Percentiles rank a stretch among this genome's conserved stretches.
Conservation (phyloP, 306 rosid genomes). For the Inga laurina region DNA sequence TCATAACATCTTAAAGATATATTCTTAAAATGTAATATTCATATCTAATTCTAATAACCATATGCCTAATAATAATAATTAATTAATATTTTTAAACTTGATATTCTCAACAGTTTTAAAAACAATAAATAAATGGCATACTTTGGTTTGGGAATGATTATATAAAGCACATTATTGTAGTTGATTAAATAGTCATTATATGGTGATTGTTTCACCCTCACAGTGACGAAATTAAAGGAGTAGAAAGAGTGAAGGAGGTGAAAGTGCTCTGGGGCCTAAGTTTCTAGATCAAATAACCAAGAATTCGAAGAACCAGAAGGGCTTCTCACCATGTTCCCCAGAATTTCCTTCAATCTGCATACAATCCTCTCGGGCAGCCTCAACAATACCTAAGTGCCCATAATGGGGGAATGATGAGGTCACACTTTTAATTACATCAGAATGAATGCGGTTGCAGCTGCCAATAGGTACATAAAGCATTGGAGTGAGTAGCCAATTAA, state of each 20-base stretch:
- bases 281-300: conserved; percentile 21
- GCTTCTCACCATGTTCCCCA: conserved; percentile 51
- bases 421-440: conserved; percentile 47
- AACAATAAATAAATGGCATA: neutral
- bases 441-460: conserved; percentile 55
- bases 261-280: neutral
- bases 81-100: too few species aligned
- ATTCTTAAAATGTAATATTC: too few species aligned
- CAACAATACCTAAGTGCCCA: conserved; percentile 87
- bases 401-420: conserved; percentile 74
- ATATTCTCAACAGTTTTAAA: too few species aligned
- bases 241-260: conserved; percentile 25
- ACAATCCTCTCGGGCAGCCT: conserved; percentile 81
- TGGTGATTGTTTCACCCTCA: neutral
- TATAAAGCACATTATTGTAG: conserved; percentile 20
- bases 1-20: too few species aligned
- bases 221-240: conserved; percentile 7
- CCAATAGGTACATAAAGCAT: conserved; percentile 36
- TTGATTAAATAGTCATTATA: neutral
- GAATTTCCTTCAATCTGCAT: conserved; percentile 76
- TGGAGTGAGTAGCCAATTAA: conserved; percentile 21
- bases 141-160: conserved; percentile 11
- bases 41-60: too few species aligned
- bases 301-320: conserved; percentile 16
- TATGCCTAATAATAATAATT: too few species aligned